Conservation (phyloP, 73 alveolate genomes). For the Paramecium pentaurelia region DNA sequence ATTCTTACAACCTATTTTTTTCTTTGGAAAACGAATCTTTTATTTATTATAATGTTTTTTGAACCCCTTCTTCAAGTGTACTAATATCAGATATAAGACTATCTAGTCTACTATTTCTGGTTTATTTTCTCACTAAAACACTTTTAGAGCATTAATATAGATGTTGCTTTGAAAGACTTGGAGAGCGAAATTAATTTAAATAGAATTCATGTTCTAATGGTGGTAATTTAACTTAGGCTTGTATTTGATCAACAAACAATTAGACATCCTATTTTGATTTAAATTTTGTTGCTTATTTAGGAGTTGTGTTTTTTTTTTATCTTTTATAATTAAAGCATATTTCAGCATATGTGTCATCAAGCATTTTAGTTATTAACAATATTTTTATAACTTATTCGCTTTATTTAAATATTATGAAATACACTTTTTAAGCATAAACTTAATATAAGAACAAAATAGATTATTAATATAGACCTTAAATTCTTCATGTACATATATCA, state of each 20-base stretch:
- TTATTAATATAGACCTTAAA: background rate
- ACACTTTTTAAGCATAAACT: background rate
- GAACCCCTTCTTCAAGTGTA: background rate
- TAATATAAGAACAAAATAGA: background rate
- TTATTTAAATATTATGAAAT: background rate
- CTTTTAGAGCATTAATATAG: background rate
- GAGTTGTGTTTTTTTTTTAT: background rate
- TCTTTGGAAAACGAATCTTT: background rate
- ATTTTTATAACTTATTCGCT: background rate
- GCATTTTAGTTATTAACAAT: background rate
- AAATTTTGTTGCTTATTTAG: background rate
- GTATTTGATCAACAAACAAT: background rate
- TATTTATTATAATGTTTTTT: background rate
- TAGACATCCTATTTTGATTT: background rate
- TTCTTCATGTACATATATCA: background rate
- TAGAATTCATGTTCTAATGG: background rate
- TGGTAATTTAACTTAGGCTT: background rate
- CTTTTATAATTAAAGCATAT: background rate
- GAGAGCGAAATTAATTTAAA: background rate
- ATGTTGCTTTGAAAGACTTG: background rate
- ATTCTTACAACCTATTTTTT: background rate
- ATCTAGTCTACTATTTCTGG: background rate
- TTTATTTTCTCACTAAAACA: background rate
- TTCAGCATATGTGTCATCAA: conserved; percentile 18
- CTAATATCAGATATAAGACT: background rate